phyloP scores from a whole-genome alignment of 805 yeast species.

The Saccharomycopsis selenospora region DNA sequence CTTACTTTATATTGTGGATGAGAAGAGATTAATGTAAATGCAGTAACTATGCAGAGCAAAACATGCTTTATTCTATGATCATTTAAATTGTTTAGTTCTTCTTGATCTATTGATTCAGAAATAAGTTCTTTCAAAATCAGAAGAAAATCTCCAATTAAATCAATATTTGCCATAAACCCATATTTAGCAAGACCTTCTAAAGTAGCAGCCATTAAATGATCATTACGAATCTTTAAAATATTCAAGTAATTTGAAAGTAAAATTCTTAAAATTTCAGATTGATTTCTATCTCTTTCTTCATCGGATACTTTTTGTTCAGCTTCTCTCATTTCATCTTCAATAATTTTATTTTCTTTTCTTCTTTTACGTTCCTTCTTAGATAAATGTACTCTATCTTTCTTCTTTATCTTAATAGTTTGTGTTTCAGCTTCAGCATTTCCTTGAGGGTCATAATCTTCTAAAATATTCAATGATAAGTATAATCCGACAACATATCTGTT shows the following conservation, averaged over 20 bases:
- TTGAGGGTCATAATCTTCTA: conserved; percentile 65
- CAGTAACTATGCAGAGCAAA: conserved; percentile 77
- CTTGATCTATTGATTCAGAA: conserved; percentile 37
- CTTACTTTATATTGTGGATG: conserved; percentile 66
- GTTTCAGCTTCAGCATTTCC: conserved; percentile 39
- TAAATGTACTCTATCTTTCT: conserved; percentile 84
- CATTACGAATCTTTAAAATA: conserved; percentile 56
- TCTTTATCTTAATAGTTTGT: conserved; percentile 48
- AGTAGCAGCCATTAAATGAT: conserved; percentile 72
- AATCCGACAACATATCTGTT: conserved; percentile 60
- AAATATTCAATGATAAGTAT: conserved; percentile 32
- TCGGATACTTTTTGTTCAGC: conserved; percentile 86
- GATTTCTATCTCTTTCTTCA: conserved; percentile 79
- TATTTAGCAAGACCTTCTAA: conserved; percentile 86
- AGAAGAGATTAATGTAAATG: conserved; percentile 76
- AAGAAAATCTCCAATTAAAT: conserved; percentile 84
- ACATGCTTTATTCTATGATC: conserved; percentile 51
- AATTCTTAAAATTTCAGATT: conserved; percentile 73
- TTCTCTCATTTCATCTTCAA: conserved; percentile 79
- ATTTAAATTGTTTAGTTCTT: conserved; percentile 39
- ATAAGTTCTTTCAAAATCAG: conserved; percentile 83
- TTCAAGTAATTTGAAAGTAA: conserved; percentile 71
- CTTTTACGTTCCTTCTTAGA: conserved; percentile 86
- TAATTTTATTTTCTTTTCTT: conserved; percentile 76
- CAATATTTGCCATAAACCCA: conserved; percentile 90